Conservation (phyloP, 169 alveolate species). For the Cyclospora cayetanensis region DNA sequence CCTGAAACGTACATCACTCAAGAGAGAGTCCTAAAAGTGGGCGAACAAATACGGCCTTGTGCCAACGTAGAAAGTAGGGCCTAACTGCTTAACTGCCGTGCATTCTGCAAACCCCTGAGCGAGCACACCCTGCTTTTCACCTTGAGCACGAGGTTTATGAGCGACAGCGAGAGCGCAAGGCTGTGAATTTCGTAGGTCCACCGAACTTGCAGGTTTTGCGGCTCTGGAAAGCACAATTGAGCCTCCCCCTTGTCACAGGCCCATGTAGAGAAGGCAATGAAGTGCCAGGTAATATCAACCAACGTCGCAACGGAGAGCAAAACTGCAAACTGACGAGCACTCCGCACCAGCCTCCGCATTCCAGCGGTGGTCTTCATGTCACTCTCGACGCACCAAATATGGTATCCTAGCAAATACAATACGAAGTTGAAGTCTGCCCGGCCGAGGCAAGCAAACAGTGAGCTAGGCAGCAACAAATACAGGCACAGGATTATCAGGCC, state of each 20-base stretch:
- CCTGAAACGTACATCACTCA: conserved; percentile 14
- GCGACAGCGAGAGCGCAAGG: conserved; percentile 56
- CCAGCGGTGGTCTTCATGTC: conserved; percentile 35
- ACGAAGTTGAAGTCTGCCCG: conserved; percentile 60
- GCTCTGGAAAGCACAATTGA: conserved; percentile 52
- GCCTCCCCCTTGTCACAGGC: conserved; percentile 49
- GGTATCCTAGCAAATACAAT: conserved; percentile 58
- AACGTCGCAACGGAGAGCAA: conserved; percentile 34
- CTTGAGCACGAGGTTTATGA: conserved; percentile 59
- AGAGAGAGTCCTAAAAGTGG: neutral
- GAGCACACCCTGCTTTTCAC: neutral
- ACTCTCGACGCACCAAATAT: conserved; percentile 67
- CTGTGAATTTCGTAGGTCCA: conserved; percentile 53
- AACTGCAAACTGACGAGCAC: conserved; percentile 46
- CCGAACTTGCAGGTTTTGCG: conserved; percentile 46
- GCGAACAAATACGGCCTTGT: neutral
- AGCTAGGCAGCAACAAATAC: neutral
- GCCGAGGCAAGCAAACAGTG: conserved; percentile 56
- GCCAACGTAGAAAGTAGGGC: neutral
- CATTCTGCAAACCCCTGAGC: neutral
- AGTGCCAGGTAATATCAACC: conserved; percentile 25
- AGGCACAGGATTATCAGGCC: conserved; percentile 7
- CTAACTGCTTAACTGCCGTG: neutral
- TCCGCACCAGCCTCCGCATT: conserved; percentile 10
- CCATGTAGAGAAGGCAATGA: conserved; percentile 65